Evolutionary conservation across 73 alveolate genomes (phyloP), one percentile per base, ranked within the genome.

Genomic region (Durusdinium trenchii): DNA sequence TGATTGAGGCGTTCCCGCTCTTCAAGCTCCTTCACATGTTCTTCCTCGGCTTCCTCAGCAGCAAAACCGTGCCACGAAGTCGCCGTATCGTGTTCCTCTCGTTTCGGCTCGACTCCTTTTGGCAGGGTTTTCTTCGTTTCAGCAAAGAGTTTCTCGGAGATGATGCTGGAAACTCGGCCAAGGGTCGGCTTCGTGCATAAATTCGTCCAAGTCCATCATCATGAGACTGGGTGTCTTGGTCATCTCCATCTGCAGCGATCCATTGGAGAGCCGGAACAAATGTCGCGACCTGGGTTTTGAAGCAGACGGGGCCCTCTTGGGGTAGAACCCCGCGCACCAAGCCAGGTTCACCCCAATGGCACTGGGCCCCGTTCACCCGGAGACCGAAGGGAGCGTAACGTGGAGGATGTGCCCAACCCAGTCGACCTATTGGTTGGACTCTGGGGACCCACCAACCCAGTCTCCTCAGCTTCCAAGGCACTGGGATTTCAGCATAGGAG

Each of bases 11-110:
- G 96, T 28, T 89, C 96, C 30, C 96, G 84, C 43, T 86, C 95
- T 64, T 79, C 90, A 84, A 89, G 43, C 43, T 89, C 96, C 36
- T 30, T 36, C 47, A 89, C 51, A 42, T 89, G 96, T 32, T 47
- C 35, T 67, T 89, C 96, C 86, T 89, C 96, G 28, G 96, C 96
- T 62, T 61, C 96, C 96, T 89, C 28, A 54, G 42, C n/a, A 12
- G n/a, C n/a, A n/a, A n/a, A n/a, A n/a, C n/a, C n/a, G n/a, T n/a
- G n/a, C n/a, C n/a, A n/a, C n/a, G n/a, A n/a, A n/a, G n/a, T n/a
- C n/a, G n/a, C n/a, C n/a, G n/a, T n/a, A n/a, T n/a, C n/a, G n/a
- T n/a, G 76, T 62, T 54, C 67, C 10, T 54, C 67, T 54, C 67
- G 76, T 5, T 62, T 40, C 76, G 76, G 76, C 18, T 26, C 5